Evolutionary conservation across 192 early-diverging fungal species (phyloP).

Genomic region (Linnemannia zychae): DNA sequence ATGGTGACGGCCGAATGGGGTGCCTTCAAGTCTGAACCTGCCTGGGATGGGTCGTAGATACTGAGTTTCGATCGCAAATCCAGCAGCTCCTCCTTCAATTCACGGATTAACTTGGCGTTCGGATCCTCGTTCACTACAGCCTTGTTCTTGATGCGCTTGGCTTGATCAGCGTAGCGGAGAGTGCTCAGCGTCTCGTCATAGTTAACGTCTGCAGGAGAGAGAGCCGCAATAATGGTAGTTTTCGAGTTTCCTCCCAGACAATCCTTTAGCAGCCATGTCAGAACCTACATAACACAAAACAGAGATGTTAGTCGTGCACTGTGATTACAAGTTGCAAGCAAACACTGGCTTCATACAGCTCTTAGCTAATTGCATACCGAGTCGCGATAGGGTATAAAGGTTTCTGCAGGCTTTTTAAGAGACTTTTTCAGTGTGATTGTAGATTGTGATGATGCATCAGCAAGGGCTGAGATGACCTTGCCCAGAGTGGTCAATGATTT

Average conservation of each 20-base stretch:
- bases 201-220: slow-evolving; percentile 79
- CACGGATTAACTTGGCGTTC: slow-evolving; percentile 80
- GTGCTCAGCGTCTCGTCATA: slow-evolving; percentile 88
- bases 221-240: slow-evolving; percentile 84
- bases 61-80: slow-evolving; percentile 71
- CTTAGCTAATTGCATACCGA: slow-evolving; percentile 66
- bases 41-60: slow-evolving; percentile 56
- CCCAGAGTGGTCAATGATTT: slow-evolving; percentile 92
- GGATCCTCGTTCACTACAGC: slow-evolving; percentile 94
- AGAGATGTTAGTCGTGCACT: neutral
- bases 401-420: slow-evolving; percentile 58
- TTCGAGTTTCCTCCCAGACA: slow-evolving; percentile 88
- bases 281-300: slow-evolving; percentile 57
- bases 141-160: slow-evolving; percentile 92
- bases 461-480: slow-evolving; percentile 93
- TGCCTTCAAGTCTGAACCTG: slow-evolving; percentile 37
- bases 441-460: slow-evolving; percentile 70
- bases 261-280: slow-evolving; percentile 89
- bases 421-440: slow-evolving; percentile 45
- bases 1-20: slow-evolving; percentile 58
- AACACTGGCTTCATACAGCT: neutral
- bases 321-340: neutral
- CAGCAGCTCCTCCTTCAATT: slow-evolving; percentile 86
- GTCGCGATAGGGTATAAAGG: slow-evolving; percentile 92
- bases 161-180: slow-evolving; percentile 91